Evolutionary conservation across 2,329 filamentous ascomycete species (phyloP).

Genomic region (Claviceps pusilla): DNA sequence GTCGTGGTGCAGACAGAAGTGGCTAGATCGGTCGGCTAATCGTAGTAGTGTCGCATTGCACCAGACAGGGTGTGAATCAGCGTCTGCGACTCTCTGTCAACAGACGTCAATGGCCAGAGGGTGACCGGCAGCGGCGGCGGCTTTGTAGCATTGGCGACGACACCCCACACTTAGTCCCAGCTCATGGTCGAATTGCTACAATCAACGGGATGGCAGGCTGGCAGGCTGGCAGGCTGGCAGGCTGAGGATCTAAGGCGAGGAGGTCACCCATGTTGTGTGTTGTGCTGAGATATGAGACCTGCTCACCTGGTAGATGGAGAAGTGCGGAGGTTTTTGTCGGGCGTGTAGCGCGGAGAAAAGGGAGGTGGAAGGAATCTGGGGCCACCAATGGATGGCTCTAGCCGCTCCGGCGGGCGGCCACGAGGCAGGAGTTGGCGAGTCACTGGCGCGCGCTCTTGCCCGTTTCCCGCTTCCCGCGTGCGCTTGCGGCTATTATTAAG

Average conservation of each 20-base stretch:
- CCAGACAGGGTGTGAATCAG: not conserved
- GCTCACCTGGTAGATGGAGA: not conserved
- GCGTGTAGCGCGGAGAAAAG: not conserved
- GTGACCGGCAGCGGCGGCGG: not conserved
- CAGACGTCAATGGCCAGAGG: not conserved
- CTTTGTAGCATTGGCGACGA: not conserved
- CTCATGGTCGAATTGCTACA: not conserved
- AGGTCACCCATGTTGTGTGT: not conserved
- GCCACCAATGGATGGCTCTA: not conserved
- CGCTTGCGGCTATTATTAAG: constrained; percentile 2
- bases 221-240: not conserved
- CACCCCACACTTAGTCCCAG: not conserved
- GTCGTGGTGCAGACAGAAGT: not conserved
- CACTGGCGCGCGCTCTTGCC: constrained; percentile 1
- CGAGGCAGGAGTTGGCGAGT: not conserved
- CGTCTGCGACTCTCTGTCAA: not conserved
- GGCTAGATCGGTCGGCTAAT: not conserved
- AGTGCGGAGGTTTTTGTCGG: not conserved
- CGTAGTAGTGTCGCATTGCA: not conserved
- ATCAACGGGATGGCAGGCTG: not conserved
- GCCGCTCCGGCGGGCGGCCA: not conserved
- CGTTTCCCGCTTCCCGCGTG: not conserved
- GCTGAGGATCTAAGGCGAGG: not conserved
- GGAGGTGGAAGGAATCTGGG: not conserved
- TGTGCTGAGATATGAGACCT: not conserved